Evolutionary conservation across 352 stramenopile species (phyloP).

Genomic region (Phytophthora idaei): DNA sequence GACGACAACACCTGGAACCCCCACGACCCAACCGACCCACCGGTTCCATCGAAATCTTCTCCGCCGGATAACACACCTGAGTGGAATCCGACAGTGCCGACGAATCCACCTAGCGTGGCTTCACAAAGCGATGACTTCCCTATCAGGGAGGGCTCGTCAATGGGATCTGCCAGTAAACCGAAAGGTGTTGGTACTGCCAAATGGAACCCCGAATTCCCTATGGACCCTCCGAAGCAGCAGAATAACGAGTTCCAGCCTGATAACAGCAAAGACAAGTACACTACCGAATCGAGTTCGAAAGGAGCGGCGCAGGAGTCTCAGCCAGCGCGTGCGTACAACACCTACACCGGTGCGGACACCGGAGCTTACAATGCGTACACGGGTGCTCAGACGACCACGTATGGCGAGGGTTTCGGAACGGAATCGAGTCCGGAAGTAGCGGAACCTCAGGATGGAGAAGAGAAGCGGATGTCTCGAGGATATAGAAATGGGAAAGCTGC

Average conservation of each 20-base stretch:
- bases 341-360: not conserved
- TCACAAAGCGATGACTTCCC: not conserved
- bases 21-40: slow-evolving; percentile 10
- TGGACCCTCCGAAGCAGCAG: not conserved
- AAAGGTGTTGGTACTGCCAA: not conserved
- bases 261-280: not conserved
- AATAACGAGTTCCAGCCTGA: not conserved
- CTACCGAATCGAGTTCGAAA: not conserved
- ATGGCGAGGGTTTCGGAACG: not conserved
- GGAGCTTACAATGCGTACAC: slow-evolving; percentile 10
- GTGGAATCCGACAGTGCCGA: not conserved
- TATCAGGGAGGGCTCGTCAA: not conserved
- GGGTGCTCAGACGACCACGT: slow-evolving; percentile 4
- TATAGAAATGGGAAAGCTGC: not conserved
- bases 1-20: slow-evolving; percentile 9
- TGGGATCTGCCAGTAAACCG: not conserved
- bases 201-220: not conserved
- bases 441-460: not conserved
- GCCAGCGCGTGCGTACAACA: slow-evolving; percentile 6
- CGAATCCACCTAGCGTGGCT: not conserved
- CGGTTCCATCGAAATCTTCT: not conserved
- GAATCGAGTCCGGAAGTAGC: not conserved
- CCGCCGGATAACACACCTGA: not conserved
- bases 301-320: not conserved
- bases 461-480: not conserved